Evolutionary conservation across 2,329 filamentous ascomycete genomes (phyloP).

Genomic region (Xylariaceae sp.): DNA sequence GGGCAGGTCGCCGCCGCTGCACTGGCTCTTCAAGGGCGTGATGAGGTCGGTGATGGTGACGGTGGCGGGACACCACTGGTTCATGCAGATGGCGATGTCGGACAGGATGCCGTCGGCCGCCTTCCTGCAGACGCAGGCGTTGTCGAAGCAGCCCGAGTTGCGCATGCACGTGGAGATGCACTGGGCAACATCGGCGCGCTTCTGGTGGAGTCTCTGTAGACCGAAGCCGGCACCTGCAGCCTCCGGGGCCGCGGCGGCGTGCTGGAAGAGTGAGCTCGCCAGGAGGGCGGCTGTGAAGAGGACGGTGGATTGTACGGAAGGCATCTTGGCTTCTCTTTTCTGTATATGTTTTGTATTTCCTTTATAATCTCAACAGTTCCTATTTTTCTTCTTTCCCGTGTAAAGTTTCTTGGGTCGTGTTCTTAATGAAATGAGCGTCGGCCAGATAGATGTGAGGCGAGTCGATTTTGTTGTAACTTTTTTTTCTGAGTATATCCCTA

Average conservation of each 20-base stretch:
- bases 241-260: slow-evolving; percentile 17
- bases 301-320: slow-evolving; percentile 20
- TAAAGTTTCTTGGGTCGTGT: not conserved
- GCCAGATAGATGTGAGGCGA: too few species aligned
- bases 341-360: not conserved
- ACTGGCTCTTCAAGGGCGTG: slow-evolving; percentile 29
- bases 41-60: slow-evolving; percentile 32
- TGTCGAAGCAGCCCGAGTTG: slow-evolving; percentile 29
- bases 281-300: slow-evolving; percentile 23
- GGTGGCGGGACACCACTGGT: slow-evolving; percentile 31
- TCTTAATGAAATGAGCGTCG: not conserved
- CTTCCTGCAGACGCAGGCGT: slow-evolving; percentile 35
- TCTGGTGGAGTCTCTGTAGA: not conserved
- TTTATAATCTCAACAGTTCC: too few species aligned
- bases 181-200: slow-evolving; percentile 19
- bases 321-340: slow-evolving; percentile 17
- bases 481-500: too few species aligned
- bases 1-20: slow-evolving; percentile 32
- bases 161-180: slow-evolving; percentile 35
- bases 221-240: not conserved
- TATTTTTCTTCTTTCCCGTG: too few species aligned
- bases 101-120: slow-evolving; percentile 32
- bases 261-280: slow-evolving; percentile 22
- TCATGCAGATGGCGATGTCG: slow-evolving; percentile 34
- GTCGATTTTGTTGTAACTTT: too few species aligned